These are phyloP conservation scores for Trichoderma gamsii DNA, from an alignment of 495 filamentous ascomycete species.

Conservation along the genomic window DNA sequence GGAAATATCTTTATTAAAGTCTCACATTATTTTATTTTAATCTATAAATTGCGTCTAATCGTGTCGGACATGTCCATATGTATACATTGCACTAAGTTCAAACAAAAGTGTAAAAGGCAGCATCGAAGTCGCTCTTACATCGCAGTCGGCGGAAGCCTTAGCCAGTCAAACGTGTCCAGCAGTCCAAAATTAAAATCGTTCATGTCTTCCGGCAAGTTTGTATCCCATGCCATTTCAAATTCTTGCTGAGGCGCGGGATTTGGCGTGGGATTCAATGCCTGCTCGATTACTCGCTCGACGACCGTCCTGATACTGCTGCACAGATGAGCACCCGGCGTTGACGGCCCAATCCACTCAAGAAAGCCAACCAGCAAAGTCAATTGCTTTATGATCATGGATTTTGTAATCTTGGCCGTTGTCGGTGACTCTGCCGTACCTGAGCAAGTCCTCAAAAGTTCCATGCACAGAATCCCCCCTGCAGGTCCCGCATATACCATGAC, in stretches of 20 bases:
- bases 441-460: slow-evolving; percentile 42
- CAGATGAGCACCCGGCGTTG: slow-evolving; percentile 47
- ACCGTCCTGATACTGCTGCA: slow-evolving; percentile 40
- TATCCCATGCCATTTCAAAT: background rate
- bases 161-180: slow-evolving; percentile 31
- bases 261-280: slow-evolving; percentile 31
- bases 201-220: background rate
- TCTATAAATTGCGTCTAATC: no score
- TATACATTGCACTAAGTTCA: background rate
- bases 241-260: background rate
- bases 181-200: slow-evolving; percentile 27
- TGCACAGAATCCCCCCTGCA: slow-evolving; percentile 51
- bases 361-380: slow-evolving; percentile 57
- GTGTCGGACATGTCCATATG: background rate
- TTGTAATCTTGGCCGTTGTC: slow-evolving; percentile 35
- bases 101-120: background rate
- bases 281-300: slow-evolving; percentile 42
- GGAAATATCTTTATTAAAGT: no score
- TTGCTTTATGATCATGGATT: slow-evolving; percentile 57
- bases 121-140: background rate
- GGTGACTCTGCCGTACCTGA: slow-evolving; percentile 41
- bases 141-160: slow-evolving; percentile 5
- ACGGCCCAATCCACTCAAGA: slow-evolving; percentile 50
- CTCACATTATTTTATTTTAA: no score
- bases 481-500: slow-evolving; percentile 52